A percentile compares a stretch with the other conserved stretches of the same genome.
These are phyloP conservation scores for Phialophora expanda DNA, from an alignment of 2,329 filamentous ascomycete species.

Conservation along the genomic window DNA sequence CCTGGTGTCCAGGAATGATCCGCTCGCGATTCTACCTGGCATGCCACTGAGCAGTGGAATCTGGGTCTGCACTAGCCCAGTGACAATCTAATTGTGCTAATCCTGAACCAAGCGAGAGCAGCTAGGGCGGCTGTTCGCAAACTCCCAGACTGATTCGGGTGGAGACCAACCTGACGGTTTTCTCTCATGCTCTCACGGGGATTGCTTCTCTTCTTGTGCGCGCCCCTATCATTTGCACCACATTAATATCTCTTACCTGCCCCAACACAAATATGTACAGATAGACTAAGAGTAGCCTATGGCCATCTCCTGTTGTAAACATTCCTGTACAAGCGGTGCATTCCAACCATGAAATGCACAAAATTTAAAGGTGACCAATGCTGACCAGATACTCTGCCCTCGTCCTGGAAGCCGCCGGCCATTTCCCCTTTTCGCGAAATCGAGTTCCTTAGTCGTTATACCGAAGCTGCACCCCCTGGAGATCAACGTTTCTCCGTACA, in stretches of 20 bases:
- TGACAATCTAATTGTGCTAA: background rate
- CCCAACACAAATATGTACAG: no score
- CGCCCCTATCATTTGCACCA: background rate
- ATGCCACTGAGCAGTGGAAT: background rate
- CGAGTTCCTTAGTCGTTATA: conserved; percentile 3
- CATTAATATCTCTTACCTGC: background rate
- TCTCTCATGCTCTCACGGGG: background rate
- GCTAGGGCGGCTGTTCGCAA: background rate
- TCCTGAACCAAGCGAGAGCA: background rate
- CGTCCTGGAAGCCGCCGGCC: background rate
- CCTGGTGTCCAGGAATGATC: background rate
- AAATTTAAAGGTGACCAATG: background rate
- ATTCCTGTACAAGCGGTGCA: background rate
- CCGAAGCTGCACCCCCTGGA: background rate
- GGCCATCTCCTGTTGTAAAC: background rate
- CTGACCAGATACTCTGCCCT: background rate
- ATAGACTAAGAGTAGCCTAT: background rate
- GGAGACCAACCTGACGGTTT: background rate
- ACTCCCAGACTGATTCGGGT: background rate
- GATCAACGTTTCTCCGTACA: background rate
- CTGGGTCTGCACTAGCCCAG: background rate
- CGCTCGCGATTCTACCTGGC: background rate
- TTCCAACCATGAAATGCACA: background rate
- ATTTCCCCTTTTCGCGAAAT: background rate
- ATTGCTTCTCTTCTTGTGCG: background rate